These are phyloP conservation scores for Nigrograna mackinnonii DNA, from an alignment of 2,329 filamentous ascomycete species.

Conservation along the genomic window DNA sequence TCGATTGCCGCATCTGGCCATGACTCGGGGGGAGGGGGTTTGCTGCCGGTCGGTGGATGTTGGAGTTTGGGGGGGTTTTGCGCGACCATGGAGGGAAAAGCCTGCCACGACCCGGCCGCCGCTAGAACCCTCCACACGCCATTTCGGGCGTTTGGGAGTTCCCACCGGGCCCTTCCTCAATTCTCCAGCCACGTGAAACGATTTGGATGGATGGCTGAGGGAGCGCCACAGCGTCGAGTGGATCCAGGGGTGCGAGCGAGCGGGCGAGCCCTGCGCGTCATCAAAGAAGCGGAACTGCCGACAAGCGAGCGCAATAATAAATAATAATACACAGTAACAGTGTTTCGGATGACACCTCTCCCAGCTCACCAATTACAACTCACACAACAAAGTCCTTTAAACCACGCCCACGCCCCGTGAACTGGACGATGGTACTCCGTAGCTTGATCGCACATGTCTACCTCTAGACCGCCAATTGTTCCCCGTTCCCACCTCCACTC, in stretches of 20 bases:
- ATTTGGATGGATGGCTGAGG: constrained; percentile 21
- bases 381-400: no score
- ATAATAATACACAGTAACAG: not conserved
- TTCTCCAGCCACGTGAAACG: constrained; percentile 38
- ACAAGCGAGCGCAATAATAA: constrained; percentile 26
- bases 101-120: constrained; percentile 19
- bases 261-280: constrained; percentile 33
- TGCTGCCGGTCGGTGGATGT: not conserved
- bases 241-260: constrained; percentile 21
- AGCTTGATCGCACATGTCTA: no score
- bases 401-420: not conserved
- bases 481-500: no score
- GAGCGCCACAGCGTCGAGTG: constrained; percentile 20
- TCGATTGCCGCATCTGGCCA: not conserved
- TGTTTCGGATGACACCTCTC: not conserved
- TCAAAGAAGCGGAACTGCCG: constrained; percentile 25
- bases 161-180: constrained; percentile 6
- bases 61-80: not conserved
- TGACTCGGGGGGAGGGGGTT: constrained; percentile 1
- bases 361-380: no score
- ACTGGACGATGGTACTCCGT: not conserved
- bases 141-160: constrained; percentile 18
- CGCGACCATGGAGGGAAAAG: not conserved
- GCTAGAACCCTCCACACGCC: constrained; percentile 28
- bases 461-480: no score